These are phyloP conservation scores for Talaromyces sp. DNA, from an alignment of 2,329 filamentous ascomycete species.

Conservation along the genomic window DNA sequence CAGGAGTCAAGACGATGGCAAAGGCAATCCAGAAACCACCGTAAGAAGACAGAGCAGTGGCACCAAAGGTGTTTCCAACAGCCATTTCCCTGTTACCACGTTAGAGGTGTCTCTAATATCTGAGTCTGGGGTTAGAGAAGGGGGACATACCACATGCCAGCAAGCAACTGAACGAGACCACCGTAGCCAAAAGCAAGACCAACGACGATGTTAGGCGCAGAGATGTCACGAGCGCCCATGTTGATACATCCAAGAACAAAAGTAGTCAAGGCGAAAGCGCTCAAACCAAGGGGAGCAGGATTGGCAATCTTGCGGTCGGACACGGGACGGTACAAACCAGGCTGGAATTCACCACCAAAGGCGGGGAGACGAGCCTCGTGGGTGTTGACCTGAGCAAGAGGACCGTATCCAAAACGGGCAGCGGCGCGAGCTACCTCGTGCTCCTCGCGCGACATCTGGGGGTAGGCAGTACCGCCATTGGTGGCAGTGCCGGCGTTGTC, in stretches of 20 bases:
- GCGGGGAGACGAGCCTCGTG: constrained; percentile 53
- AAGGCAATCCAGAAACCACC: constrained; percentile 82
- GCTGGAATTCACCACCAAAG: constrained; percentile 72
- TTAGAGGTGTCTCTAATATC: background rate
- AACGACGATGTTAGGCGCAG: constrained; percentile 64
- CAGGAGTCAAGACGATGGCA: constrained; percentile 68
- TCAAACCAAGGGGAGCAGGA: constrained; percentile 73
- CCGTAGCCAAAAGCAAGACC: constrained; percentile 72
- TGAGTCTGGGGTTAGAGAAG: background rate
- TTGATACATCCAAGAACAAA: constrained; percentile 77
- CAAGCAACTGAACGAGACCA: constrained; percentile 73
- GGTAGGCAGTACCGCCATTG: constrained; percentile 24
- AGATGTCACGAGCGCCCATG: constrained; percentile 61
- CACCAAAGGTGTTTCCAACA: constrained; percentile 83
- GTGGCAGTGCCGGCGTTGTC: constrained; percentile 9
- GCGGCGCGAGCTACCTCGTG: constrained; percentile 45
- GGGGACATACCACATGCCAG: constrained; percentile 75
- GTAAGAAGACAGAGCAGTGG: constrained; percentile 76
- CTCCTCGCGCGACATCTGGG: constrained; percentile 46
- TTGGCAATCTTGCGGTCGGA: constrained; percentile 71
- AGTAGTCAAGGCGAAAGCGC: constrained; percentile 77
- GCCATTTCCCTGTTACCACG: constrained; percentile 70
- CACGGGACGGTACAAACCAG: constrained; percentile 65
- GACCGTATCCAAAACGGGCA: constrained; percentile 52
- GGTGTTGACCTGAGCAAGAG: constrained; percentile 52